Evolutionary conservation across 2,329 filamentous ascomycete species (phyloP).

Genomic region (Aspergillus ochraceus): DNA sequence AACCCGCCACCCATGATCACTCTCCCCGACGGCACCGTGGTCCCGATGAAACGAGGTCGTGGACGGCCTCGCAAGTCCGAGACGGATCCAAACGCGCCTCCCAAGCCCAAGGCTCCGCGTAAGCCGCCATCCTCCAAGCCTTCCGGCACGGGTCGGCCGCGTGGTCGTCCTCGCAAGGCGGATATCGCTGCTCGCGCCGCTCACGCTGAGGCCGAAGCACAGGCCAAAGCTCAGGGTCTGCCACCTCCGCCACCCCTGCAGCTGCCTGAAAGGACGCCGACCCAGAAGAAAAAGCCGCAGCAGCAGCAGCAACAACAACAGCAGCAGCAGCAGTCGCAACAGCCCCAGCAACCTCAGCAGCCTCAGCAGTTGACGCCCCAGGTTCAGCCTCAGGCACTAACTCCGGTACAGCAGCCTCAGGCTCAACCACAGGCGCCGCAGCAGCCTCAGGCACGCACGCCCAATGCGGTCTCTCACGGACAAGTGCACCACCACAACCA

Average conservation of each 20-base stretch:
- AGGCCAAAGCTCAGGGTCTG: constrained; percentile 5
- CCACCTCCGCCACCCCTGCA: constrained; percentile 13
- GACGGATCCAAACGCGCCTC: constrained; percentile 14
- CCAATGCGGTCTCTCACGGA: background rate
- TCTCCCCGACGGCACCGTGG: constrained; percentile 18
- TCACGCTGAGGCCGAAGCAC: constrained; percentile 7
- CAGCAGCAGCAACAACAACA: constrained; percentile 7
- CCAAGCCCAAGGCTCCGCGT: constrained; percentile 22
- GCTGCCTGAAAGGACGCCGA: background rate
- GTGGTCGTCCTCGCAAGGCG: constrained; percentile 35
- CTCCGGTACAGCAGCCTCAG: background rate
- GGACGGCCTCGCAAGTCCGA: constrained; percentile 27
- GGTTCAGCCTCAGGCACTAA: background rate
- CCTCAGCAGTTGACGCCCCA: constrained; percentile 9
- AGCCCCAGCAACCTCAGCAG: background rate
- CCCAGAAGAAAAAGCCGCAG: constrained; percentile 1
- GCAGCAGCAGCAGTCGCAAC: constrained; percentile 17
- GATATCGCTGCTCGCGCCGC: constrained; percentile 31
- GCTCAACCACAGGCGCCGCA: background rate
- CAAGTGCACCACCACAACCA: background rate
- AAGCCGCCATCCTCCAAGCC: constrained; percentile 20
- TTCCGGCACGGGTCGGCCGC: constrained; percentile 32
- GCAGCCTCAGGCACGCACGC: background rate
- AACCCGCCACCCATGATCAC: constrained; percentile 7
- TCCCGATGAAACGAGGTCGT: constrained; percentile 23